Evolutionary conservation across 1,284 basidiomycete species (phyloP), one percentile per base, ranked within the genome.

Genomic region (Polyporus tsugae): DNA sequence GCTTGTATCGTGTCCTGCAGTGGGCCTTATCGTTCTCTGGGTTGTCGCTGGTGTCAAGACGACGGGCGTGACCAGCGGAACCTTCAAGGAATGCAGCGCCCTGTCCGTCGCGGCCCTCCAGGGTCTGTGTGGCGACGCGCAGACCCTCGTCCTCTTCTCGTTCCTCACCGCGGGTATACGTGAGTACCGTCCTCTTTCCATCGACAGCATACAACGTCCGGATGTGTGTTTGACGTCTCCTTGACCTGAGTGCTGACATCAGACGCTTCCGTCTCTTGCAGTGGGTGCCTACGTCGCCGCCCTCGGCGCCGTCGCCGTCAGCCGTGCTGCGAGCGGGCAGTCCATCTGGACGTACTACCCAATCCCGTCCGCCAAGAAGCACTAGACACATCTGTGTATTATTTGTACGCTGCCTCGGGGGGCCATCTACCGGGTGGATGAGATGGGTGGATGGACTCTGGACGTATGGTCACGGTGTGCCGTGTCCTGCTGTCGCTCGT

Each of bases 341-440:
- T 49, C 66, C 35, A 63, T 64, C 52, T 68, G 67, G 67, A 68
- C 67, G 41, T 9, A 25, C 19, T 68, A 55, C 63, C 52, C 53
- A 19, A 38, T 68, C 6, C 33, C 39, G 29, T 35, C 19, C 52
- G 64, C 55, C 62, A 68, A 62, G 67, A 61, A 58, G 41, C 61
- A 62, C 46, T 63, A 55, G 41, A 13, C 25, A 22, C 4, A 25
- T 39, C 3, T 15, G 11, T 25, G n/a, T 15, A 7, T 39, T 3
- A 9, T 6, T 6, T 22, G 17, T 39, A 29, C 35, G 3, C 17
- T 57, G 35, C n/a, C 10, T 25, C 38, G 10, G 35, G 7, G 15
- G 55, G 55, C 33, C 33, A n/a, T 17, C 17, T 15, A 19, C 55
- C 57, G 35, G 36, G 35, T 38, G 57, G 35, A 59, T 5, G 19